Percentiles rank a stretch among this genome's conserved stretches.
Conservation (phyloP, 1,139 yeast species). For the Cylindricascospora bacillispora region DNA sequence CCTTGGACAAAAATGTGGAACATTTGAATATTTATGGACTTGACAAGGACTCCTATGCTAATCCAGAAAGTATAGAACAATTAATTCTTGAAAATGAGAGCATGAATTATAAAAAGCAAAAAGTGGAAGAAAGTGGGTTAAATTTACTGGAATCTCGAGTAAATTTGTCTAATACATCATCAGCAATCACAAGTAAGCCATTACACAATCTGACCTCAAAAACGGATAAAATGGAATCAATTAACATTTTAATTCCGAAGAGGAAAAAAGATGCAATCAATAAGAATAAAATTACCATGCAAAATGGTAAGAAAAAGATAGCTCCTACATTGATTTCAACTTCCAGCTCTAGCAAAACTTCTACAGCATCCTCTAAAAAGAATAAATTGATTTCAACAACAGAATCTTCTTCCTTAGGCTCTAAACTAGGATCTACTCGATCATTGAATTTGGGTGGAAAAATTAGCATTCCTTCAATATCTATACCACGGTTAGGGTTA, state of each 20-base stretch:
- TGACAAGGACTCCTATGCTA: constrained; percentile 67
- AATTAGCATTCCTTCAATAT: constrained; percentile 23
- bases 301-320: constrained; percentile 70
- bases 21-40: constrained; percentile 79
- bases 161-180: constrained; percentile 6
- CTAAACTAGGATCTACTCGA: constrained; percentile 2
- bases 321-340: constrained; percentile 69
- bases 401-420: not conserved
- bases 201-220: too few relatives aligned
- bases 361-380: not conserved
- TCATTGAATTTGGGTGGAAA: constrained; percentile 10
- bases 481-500: constrained; percentile 29
- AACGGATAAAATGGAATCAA: constrained; percentile 7
- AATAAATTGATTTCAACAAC: constrained; percentile 1
- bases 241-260: constrained; percentile 20
- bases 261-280: constrained; percentile 18
- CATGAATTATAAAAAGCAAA: constrained; percentile 16
- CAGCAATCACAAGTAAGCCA: constrained; percentile 8
- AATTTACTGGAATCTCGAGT: constrained; percentile 13
- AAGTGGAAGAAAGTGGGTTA: constrained; percentile 4
- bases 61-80: constrained; percentile 81
- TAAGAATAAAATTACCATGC: constrained; percentile 20
- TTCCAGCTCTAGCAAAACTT: constrained; percentile 3
- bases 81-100: constrained; percentile 57
- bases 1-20: constrained; percentile 50